Evolutionary conservation across 2,329 filamentous ascomycete genomes (phyloP), one percentile per base, ranked within the genome.

Genomic region (Cladosporium sp.): DNA sequence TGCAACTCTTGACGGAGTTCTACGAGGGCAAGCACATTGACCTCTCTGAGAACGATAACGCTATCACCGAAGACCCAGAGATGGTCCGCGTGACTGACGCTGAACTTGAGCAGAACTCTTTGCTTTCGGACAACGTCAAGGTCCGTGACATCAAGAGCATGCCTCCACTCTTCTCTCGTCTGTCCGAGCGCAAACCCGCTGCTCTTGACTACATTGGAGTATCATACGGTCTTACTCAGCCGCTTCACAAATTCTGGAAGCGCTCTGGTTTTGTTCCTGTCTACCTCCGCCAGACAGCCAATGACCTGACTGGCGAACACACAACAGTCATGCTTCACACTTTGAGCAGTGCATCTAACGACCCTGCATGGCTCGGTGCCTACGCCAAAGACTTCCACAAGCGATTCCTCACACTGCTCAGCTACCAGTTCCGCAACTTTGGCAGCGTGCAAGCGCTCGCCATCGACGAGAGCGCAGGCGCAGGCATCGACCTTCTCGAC

Each of bases 211-310:
- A 97, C 64, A 71, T 99, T 13, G 93, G 95, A 65, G 95, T 99
- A 43, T 95, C 89, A 63, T 99, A 95, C 67, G 95, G 93, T 47
- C 76, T 99, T 51, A 99, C 93, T 0, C 78, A 84, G 34, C 79
- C 82, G 13, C 82, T 99, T 12, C 93, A 96, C 73, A 95, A 89
- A 65, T 99, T 99, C 77, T 99, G 93, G 93, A 96, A 96, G 72
- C 86, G 88, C 30, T 82, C 86, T 13, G 77, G 78, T 1, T 99
- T 96, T 67, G 82, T 84, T 2, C 93, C 93, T 0, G 89, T 99
- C 1, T 99, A 99, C 64, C 79, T 99, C 12, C 82, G 93, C 29
- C 93, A 99, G 73, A 99, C 95, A 2, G 79, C 93, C 45, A 99
- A 97, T 66, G 93, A 97, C 52, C 78, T 99, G 40, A 99, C 95